Evolutionary conservation across 345 rosid genomes (phyloP).

Genomic region (Boechera retrofracta): DNA sequence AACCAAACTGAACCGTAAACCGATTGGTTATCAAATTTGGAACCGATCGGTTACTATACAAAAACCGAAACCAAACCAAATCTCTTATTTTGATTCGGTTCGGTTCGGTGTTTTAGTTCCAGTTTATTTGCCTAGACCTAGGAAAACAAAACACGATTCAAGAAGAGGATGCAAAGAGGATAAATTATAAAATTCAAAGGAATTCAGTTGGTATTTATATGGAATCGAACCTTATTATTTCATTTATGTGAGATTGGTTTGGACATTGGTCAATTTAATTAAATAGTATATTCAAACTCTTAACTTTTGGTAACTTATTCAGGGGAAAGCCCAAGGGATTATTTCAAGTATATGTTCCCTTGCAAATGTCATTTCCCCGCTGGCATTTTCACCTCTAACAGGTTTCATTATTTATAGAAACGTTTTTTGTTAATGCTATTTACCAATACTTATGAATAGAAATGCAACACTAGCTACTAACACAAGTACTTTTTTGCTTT

Average conservation of each 20-base stretch:
- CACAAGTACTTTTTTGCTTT: neutral
- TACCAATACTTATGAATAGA: neutral
- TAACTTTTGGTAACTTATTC: constrained; percentile 1
- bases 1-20: too few relatives aligned
- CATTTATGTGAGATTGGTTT: neutral
- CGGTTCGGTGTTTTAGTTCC: too few relatives aligned
- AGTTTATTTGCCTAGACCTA: too few relatives aligned
- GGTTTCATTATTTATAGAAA: constrained; percentile 49
- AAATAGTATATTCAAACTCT: neutral
- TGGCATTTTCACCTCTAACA: constrained; percentile 82
- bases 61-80: too few relatives aligned
- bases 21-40: too few relatives aligned
- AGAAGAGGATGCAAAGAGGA: too few relatives aligned
- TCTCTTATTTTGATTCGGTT: too few relatives aligned
- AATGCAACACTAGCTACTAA: constrained; percentile 10
- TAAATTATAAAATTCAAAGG: too few relatives aligned
- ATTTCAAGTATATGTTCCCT: constrained; percentile 82
- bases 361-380: constrained; percentile 73
- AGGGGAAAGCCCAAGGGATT: constrained; percentile 96
- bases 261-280: neutral
- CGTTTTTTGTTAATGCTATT: neutral
- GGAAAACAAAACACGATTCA: too few relatives aligned
- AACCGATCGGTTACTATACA: too few relatives aligned
- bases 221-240: neutral
- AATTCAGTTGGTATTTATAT: neutral